Evolutionary conservation across 352 stramenopile genomes (phyloP), one percentile per base, ranked within the genome.

Genomic region (Pythium pectinolyticum): DNA sequence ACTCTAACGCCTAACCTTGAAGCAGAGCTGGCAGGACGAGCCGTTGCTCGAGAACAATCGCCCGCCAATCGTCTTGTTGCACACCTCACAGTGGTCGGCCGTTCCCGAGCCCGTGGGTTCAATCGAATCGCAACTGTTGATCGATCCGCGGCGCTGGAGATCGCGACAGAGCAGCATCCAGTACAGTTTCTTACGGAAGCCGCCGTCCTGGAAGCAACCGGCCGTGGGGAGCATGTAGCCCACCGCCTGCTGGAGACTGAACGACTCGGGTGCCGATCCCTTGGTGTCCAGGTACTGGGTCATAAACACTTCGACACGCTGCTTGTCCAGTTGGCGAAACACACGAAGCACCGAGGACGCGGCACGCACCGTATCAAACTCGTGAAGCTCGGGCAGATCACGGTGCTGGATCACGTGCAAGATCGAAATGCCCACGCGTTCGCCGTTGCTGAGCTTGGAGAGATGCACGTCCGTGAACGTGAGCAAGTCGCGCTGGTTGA

Each of bases 351-450:
- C 70, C 32, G 66, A 79, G 19, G 79, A 37, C 17, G 72, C 52
- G 17, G 69, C 76, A 17, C 81, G 81, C 24, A 86, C 63, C 3
- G 80, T 58, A 27, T 62, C 65, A 0, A 71, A 51, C 19, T 77
- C 64, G 12, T 49, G 70, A 17, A 82, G 47, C 49, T 82, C 69
- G 0, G 73, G 69, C 14, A 88, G 50, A 54, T 84, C 77, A 2
- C 68, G 70, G 22, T 87, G 64, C 34, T 78, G 57, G 43, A 90
- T 72, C 19, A 79, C 85, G 61, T 90, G 81, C 7, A 64, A 35
- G 6, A 87, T 57, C 10, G 63, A 72, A 57, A 85, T 77, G 9
- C 73, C 75, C 43, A 90, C 68, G 24, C 72, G 70, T 43, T 88
- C 79, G 45, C 78, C 78, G 25, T 57, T 61, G 35, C 49, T 46